These are phyloP conservation scores for Carallia pectinifolia DNA, from an alignment of 345 rosid species.

Conservation along the genomic window DNA sequence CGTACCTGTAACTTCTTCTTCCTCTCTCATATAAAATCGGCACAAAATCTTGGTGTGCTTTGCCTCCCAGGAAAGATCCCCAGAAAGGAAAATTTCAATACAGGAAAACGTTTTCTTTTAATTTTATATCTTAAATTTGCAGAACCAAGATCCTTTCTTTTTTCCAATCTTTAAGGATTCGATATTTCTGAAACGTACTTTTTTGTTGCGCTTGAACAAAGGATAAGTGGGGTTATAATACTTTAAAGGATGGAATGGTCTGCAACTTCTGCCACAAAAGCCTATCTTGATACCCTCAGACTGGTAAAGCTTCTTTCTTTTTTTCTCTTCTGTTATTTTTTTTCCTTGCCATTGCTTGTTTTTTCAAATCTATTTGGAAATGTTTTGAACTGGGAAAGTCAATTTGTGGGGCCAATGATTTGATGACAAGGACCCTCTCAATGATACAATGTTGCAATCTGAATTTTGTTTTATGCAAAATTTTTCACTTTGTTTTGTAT, in stretches of 20 bases:
- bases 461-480: not conserved
- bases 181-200: no score
- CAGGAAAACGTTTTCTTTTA: no score
- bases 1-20: no score
- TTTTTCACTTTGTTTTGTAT: not conserved
- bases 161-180: no score
- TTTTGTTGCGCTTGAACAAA: no score
- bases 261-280: conserved; percentile 41
- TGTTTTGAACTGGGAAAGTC: not conserved
- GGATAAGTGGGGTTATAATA: not conserved
- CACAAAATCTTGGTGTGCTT: not conserved
- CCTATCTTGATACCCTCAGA: conserved; percentile 41
- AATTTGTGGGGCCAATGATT: not conserved
- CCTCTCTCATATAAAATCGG: not conserved
- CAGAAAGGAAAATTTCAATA: not conserved
- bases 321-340: not conserved
- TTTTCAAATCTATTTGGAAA: not conserved
- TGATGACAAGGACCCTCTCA: no score
- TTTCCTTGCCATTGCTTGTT: not conserved
- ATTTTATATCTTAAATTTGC: not conserved
- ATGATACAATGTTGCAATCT: no score
- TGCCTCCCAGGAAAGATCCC: conserved; percentile 6
- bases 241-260: conserved; percentile 39
- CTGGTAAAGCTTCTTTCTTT: conserved; percentile 24
- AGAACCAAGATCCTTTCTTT: not conserved